Percentiles rank a stretch among this genome's conserved stretches.
phyloP scores from a whole-genome alignment of 148 eudicot genomes.

The Polygonum aviculare region DNA sequence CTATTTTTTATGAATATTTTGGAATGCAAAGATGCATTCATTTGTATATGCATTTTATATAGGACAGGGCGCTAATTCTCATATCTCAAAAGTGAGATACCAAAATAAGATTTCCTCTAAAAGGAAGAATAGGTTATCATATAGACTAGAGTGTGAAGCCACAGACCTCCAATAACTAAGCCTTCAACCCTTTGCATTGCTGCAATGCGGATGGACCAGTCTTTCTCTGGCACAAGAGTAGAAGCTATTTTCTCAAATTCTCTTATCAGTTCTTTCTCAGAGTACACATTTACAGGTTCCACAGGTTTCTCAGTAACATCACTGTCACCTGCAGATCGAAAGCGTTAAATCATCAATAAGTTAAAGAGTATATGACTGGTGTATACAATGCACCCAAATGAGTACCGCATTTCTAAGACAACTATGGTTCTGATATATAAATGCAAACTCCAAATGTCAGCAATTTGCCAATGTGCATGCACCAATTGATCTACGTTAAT shows the following conservation, averaged over 20 bases:
- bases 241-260: conserved; percentile 86
- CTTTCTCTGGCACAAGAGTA: conserved; percentile 88
- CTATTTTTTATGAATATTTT: not conserved
- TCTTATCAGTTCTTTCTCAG: conserved; percentile 88
- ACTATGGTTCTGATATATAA: not conserved
- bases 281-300: conserved; percentile 84
- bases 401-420: not conserved
- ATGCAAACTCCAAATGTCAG: not conserved
- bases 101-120: not conserved
- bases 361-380: not conserved
- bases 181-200: conserved; percentile 96
- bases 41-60: not conserved
- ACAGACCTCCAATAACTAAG: conserved; percentile 84
- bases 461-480: not conserved
- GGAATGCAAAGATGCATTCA: not conserved
- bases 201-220: conserved; percentile 94
- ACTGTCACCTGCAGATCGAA: conserved; percentile 54
- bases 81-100: not conserved
- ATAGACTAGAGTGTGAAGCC: not conserved
- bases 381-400: not conserved
- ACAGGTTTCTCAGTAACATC: conserved; percentile 80
- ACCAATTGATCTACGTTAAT: not conserved
- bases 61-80: not conserved
- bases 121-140: not conserved
- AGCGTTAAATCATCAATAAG: not conserved